Conservation (phyloP, 495 filamentous ascomycete species). For the Penicillium salamii region DNA sequence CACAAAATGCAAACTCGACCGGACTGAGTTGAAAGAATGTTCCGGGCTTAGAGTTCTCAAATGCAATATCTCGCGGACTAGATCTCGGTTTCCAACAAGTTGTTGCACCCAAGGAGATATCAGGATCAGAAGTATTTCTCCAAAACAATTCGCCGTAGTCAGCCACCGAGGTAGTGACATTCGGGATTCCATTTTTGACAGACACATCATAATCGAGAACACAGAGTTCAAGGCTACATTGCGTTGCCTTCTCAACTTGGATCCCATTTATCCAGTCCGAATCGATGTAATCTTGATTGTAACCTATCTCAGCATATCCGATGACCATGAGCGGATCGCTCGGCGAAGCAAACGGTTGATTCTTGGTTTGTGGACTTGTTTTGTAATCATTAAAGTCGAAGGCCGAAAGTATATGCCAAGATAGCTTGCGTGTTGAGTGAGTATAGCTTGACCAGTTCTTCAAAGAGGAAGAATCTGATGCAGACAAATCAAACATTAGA, state of each 20-base stretch:
- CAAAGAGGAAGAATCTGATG: too few species aligned
- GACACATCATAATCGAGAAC: not conserved
- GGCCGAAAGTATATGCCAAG: not conserved
- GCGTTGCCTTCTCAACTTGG: not conserved
- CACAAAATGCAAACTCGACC: not conserved
- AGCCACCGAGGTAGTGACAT: not conserved
- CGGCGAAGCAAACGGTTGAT: not conserved
- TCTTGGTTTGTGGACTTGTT: too few species aligned
- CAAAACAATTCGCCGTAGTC: not conserved
- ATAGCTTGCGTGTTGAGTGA: not conserved
- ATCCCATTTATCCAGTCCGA: not conserved
- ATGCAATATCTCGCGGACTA: not conserved
- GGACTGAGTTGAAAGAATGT: not conserved
- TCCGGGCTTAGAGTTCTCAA: not conserved
- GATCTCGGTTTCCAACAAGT: not conserved
- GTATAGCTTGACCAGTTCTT: too few species aligned
- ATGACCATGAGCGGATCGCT: not conserved
- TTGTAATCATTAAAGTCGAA: too few species aligned
- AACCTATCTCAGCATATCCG: not conserved
- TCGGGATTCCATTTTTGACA: not conserved
- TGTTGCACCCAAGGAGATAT: not conserved
- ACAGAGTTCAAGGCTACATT: not conserved
- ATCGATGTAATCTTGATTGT: not conserved
- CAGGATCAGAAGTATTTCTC: not conserved
- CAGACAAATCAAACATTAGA: too few species aligned